Percentiles rank a stretch among this genome's conserved stretches.
These are phyloP conservation scores for Kwoniella sp. DNA, from an alignment of 768 basidiomycete genomes.

Conservation along the genomic window DNA sequence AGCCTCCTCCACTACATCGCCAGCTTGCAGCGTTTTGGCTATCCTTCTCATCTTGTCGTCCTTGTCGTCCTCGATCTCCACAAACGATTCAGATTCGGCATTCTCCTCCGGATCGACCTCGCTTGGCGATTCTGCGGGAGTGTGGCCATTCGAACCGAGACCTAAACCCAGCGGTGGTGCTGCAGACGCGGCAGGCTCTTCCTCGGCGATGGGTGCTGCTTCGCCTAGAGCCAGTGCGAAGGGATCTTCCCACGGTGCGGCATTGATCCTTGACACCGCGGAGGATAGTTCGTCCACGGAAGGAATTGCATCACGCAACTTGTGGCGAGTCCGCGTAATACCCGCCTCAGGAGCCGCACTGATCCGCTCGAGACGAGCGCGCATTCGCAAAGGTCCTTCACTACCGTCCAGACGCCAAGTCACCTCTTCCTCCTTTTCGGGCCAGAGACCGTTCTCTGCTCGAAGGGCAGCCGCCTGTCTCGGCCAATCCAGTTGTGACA, in stretches of 20 bases:
- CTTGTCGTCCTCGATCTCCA: conserved; percentile 63
- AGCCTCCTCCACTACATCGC: conserved; percentile 75
- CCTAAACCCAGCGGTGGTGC: neutral
- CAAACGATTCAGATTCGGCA: conserved; percentile 47
- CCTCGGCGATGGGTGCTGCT: conserved; percentile 28
- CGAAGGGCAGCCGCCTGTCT: conserved; percentile 60
- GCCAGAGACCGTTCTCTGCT: conserved; percentile 81
- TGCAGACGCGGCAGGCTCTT: conserved; percentile 16
- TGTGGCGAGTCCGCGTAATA: conserved; percentile 17
- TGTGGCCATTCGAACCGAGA: neutral
- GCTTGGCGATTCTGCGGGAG: neutral
- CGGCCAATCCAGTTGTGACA: conserved; percentile 48
- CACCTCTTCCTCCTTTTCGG: conserved; percentile 54
- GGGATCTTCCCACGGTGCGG: conserved; percentile 48
- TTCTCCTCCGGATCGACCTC: conserved; percentile 10
- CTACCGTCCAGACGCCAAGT: conserved; percentile 85
- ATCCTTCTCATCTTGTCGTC: conserved; percentile 78
- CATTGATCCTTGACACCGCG: conserved; percentile 39
- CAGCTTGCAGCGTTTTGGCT: conserved; percentile 78
- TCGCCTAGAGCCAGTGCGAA: conserved; percentile 43
- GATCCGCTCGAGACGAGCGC: conserved; percentile 49
- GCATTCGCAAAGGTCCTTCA: conserved; percentile 79
- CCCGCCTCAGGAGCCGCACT: conserved; percentile 23
- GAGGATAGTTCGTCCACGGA: conserved; percentile 45
- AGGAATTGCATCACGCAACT: conserved; percentile 44